These are phyloP conservation scores for Phytopythium vexans DNA, from an alignment of 352 stramenopile species.

Conservation along the genomic window DNA sequence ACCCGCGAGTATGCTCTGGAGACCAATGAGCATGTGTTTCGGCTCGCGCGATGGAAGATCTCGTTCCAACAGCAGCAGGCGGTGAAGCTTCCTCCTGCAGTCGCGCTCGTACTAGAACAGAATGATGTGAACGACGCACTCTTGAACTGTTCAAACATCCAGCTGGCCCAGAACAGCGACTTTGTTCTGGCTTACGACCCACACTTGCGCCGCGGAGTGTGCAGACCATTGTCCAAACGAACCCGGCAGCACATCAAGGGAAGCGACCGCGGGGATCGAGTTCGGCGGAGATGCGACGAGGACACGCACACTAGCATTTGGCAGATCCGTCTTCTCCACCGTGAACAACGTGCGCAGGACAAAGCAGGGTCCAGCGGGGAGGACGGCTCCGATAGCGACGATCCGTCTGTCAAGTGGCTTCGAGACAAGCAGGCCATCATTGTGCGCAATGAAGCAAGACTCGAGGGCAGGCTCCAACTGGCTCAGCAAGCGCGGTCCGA, in stretches of 20 bases:
- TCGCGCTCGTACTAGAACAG: background rate
- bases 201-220: conserved; percentile 22
- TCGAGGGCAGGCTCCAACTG: conserved; percentile 23
- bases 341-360: background rate
- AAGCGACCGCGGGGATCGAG: background rate
- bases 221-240: conserved; percentile 4
- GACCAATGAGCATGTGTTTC: conserved; percentile 52
- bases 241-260: background rate
- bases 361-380: background rate
- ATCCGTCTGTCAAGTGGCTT: conserved; percentile 40
- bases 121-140: conserved; percentile 24
- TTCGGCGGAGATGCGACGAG: background rate
- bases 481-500: conserved; percentile 29
- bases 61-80: background rate
- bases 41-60: conserved; percentile 54
- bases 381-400: conserved; percentile 11
- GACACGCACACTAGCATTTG: conserved; percentile 11
- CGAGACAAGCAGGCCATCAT: conserved; percentile 28
- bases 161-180: conserved; percentile 30
- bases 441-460: conserved; percentile 17
- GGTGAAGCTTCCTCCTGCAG: background rate
- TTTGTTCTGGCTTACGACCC: conserved; percentile 32
- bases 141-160: conserved; percentile 35
- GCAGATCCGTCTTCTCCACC: conserved; percentile 56
- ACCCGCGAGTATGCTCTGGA: conserved; percentile 61